Evolutionary conservation across 805 yeast genomes (phyloP), one percentile per base, ranked within the genome.

Genomic region (Starmera amethionina): DNA sequence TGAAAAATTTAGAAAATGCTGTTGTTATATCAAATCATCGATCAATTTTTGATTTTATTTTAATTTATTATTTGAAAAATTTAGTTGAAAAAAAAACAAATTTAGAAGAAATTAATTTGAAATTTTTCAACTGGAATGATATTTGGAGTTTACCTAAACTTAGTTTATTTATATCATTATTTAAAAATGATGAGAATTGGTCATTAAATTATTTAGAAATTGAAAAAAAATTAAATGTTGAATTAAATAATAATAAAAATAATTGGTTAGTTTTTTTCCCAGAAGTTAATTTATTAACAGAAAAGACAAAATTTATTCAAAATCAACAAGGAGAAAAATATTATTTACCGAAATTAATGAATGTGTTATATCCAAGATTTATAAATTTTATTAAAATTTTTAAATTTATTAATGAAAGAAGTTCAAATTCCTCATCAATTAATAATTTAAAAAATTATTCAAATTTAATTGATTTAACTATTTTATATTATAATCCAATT

Each of bases 251-350:
- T 3, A 67, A 57, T 30, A 54, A 49, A n/a, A 65, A 64, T 25
- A 71, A 74, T 47, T 79, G 94, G 85, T 49, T 87, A 0, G 77
- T 79, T 1, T 46, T 84, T 8, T 88, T 88, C 48, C 97, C 97
- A 0, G 97, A 89, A 58, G 96, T 84, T 5, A 83, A 82, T 51
- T 73, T 82, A 8, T 72, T 75, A 57, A 73, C 79, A 0, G 64
- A 70, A 10, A 70, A 70, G 31, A 67, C 68, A 35, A 55, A 48
- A 33, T 64, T 36, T 46, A 56, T 50, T 39, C 94, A 87, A 45
- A 64, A 68, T 32, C 66, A 70, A 28, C 67, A 77, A 44, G 68
- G 79, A 36, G 71, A 70, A 33, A 68, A 70, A 42, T 76, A 70
- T 50, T 81, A 70, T 41, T 63, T 82, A n/a, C 85, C 90, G 0